Conservation (phyloP, 2,329 filamentous ascomycete genomes). For the Clarireedia monteithiana region DNA sequence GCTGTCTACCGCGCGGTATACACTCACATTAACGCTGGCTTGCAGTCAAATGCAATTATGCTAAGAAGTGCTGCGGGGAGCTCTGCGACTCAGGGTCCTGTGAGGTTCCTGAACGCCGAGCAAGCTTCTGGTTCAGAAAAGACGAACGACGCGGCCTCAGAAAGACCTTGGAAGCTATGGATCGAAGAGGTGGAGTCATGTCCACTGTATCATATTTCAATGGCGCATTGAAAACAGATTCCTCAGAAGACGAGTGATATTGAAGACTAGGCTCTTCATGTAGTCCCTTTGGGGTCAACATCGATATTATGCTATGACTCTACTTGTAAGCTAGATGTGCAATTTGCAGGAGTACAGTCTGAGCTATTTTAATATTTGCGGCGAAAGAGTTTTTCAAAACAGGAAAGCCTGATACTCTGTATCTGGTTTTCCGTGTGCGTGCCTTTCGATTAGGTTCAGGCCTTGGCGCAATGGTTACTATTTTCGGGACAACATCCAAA, state of each 20-base stretch:
- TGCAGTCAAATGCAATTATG: conserved; percentile 34
- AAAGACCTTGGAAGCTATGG: conserved; percentile 28
- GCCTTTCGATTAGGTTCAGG: no score
- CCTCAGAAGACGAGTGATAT: neutral
- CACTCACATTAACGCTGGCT: conserved; percentile 35
- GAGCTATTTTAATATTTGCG: neutral
- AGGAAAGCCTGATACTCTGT: no score
- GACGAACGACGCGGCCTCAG: conserved; percentile 25
- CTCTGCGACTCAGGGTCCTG: neutral
- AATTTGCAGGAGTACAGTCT: neutral
- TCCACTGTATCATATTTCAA: conserved; percentile 18
- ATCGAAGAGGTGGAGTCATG: conserved; percentile 23
- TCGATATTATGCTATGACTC: neutral
- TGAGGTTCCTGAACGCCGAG: conserved; percentile 15
- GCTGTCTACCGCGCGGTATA: conserved; percentile 37
- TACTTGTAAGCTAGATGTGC: neutral
- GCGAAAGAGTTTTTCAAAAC: neutral
- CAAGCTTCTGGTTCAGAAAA: conserved; percentile 20
- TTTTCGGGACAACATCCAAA: no score
- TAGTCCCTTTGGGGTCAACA: neutral
- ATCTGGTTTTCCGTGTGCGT: no score
- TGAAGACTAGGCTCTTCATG: neutral
- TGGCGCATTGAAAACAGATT: neutral
- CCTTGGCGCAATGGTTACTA: no score
- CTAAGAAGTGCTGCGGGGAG: conserved; percentile 10